Evolutionary conservation across 75 land plant genomes (phyloP).

Genomic region (Pinus taeda): DNA sequence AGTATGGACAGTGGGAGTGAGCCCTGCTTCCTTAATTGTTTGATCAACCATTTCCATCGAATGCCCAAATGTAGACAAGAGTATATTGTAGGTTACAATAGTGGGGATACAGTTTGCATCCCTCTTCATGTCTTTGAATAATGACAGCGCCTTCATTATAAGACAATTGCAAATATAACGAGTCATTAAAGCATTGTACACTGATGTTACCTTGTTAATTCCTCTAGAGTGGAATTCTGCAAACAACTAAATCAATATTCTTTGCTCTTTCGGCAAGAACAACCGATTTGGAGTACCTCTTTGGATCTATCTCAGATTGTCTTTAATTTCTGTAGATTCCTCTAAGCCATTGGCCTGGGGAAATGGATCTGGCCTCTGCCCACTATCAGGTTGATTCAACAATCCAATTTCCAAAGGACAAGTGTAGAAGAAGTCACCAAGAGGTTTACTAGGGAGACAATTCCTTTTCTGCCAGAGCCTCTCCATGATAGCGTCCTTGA

Average conservation of each 20-base stretch:
- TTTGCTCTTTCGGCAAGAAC: slow-evolving; percentile 29
- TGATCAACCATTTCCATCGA: slow-evolving; percentile 48
- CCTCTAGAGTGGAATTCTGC: too few relatives aligned
- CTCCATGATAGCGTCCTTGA: too few relatives aligned
- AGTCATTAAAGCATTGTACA: slow-evolving; percentile 67
- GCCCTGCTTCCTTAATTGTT: slow-evolving; percentile 32
- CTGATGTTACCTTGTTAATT: slow-evolving; percentile 15
- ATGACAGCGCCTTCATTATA: slow-evolving; percentile 27
- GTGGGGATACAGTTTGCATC: too few relatives aligned
- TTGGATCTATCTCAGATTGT: slow-evolving; percentile 21
- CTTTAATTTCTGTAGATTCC: neutral
- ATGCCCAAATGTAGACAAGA: slow-evolving; percentile 61
- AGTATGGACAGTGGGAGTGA: slow-evolving; percentile 45
- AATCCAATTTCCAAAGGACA: too few relatives aligned
- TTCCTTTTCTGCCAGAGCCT: neutral
- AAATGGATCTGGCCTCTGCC: too few relatives aligned
- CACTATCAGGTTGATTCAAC: too few relatives aligned
- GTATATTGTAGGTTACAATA: slow-evolving; percentile 73
- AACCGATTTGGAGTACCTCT: slow-evolving; percentile 76
- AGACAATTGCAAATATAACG: slow-evolving; percentile 56
- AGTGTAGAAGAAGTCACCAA: too few relatives aligned
- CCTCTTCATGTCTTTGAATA: slow-evolving; percentile 30
- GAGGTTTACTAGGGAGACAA: too few relatives aligned
- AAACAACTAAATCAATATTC: slow-evolving; percentile 39
- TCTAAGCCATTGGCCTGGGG: too few relatives aligned